These are phyloP conservation scores for Prunus mira DNA, from an alignment of 306 rosid genomes.

Conservation along the genomic window DNA sequence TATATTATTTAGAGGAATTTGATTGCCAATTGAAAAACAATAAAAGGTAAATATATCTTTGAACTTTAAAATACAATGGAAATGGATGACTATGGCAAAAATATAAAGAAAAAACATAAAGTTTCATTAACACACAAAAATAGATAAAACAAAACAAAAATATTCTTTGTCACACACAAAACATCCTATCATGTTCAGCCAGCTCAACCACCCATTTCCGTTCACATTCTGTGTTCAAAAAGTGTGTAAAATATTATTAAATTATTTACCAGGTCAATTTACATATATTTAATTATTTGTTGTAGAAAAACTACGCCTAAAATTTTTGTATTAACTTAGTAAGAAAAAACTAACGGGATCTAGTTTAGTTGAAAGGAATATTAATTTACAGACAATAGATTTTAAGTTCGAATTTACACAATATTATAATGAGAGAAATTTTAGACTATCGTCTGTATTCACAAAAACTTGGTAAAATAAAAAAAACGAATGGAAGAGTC, in stretches of 20 bases:
- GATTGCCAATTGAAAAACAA: too few relatives aligned
- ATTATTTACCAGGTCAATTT: neutral
- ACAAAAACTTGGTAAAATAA: neutral
- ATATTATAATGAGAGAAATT: fast-evolving
- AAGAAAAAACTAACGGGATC: fast-evolving
- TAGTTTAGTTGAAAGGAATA: fast-evolving
- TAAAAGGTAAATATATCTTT: too few relatives aligned
- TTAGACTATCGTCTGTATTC: too few relatives aligned
- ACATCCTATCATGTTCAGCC: neutral
- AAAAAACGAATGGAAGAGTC: neutral
- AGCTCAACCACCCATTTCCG: neutral
- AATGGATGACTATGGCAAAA: neutral
- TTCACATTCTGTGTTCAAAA: neutral
- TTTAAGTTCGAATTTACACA: fast-evolving
- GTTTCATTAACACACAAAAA: neutral
- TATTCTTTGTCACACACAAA: neutral
- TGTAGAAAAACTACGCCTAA: too few relatives aligned
- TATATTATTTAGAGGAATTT: too few relatives aligned
- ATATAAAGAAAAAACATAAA: neutral
- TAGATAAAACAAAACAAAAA: neutral
- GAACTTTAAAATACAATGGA: too few relatives aligned
- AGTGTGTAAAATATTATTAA: too few relatives aligned
- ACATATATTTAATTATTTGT: neutral
- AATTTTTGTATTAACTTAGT: neutral
- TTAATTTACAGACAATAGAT: fast-evolving